These are phyloP conservation scores for Linderniella brevidens DNA, from an alignment of 257 asterid species.

Conservation along the genomic window DNA sequence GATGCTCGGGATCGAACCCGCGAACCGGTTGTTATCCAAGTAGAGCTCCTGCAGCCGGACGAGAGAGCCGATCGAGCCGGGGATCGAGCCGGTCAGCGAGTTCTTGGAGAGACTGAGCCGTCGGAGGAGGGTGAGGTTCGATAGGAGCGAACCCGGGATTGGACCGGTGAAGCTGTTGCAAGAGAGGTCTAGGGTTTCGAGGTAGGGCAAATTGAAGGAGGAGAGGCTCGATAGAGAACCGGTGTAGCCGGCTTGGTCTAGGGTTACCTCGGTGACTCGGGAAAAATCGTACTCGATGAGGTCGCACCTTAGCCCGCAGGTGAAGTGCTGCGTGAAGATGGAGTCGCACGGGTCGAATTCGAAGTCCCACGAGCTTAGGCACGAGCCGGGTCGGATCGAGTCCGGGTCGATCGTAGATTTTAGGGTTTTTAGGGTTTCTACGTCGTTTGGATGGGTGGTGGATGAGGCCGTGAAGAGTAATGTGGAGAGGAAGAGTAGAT, in stretches of 20 bases:
- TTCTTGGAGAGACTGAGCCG: slow-evolving; percentile 10
- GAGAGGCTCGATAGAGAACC: slow-evolving; percentile 2
- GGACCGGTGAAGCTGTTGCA: slow-evolving; percentile 10
- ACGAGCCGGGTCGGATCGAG: slow-evolving; percentile 15
- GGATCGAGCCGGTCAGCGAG: slow-evolving; percentile 8
- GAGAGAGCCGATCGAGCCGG: slow-evolving; percentile 4
- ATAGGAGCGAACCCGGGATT: slow-evolving; percentile 3
- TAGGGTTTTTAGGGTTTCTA: neutral
- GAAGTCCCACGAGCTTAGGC: slow-evolving; percentile 17
- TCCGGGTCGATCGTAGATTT: slow-evolving; percentile 5
- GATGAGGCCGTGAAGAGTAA: neutral
- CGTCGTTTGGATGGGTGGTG: slow-evolving; percentile 12
- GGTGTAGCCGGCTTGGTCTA: slow-evolving; percentile 10
- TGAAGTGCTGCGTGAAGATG: slow-evolving; percentile 8
- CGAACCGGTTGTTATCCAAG: slow-evolving; percentile 8
- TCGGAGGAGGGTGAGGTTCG: slow-evolving; percentile 10
- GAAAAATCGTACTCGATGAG: neutral
- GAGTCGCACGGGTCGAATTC: slow-evolving; percentile 14
- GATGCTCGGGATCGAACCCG: slow-evolving; percentile 9
- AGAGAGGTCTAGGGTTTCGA: slow-evolving; percentile 9
- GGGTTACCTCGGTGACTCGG: slow-evolving; percentile 8
- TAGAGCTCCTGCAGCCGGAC: slow-evolving; percentile 5
- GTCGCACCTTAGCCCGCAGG: slow-evolving; percentile 10
- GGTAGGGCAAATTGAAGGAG: slow-evolving; percentile 3
- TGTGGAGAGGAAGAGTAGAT: slow-evolving; percentile 4